Conservation (phyloP, 2,329 filamentous ascomycete genomes). For the Remersonia thermophila region DNA sequence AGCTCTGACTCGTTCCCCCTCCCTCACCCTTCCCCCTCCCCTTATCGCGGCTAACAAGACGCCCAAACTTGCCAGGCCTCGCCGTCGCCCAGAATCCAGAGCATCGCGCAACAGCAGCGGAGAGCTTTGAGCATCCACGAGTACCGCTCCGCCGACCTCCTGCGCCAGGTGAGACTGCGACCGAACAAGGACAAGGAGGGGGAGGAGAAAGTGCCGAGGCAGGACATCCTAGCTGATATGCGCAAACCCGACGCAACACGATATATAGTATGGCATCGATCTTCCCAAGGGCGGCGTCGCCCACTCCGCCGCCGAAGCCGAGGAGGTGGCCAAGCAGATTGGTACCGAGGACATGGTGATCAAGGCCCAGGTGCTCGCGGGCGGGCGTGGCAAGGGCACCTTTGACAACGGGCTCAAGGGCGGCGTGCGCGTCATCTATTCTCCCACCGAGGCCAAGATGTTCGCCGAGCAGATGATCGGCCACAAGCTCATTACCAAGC, state of each 20-base stretch:
- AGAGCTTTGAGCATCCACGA: conserved; percentile 94
- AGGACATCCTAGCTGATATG: conserved; percentile 11
- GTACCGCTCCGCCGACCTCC: conserved; percentile 87
- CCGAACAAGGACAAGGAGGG: too few species aligned
- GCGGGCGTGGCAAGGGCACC: conserved; percentile 91
- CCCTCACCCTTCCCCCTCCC: neutral
- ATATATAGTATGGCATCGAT: conserved; percentile 79
- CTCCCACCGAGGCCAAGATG: conserved; percentile 89
- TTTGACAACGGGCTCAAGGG: conserved; percentile 99
- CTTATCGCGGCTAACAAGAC: conserved; percentile 7
- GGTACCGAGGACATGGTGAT: conserved; percentile 96
- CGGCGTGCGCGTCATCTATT: conserved; percentile 97
- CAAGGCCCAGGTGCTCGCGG: conserved; percentile 97
- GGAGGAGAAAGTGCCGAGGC: conserved; percentile 1
- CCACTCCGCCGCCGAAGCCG: conserved; percentile 71
- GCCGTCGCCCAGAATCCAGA: conserved; percentile 45
- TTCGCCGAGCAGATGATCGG: conserved; percentile 99
- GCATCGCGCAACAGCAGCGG: conserved; percentile 57
- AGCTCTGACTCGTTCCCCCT: neutral
- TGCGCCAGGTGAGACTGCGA: conserved; percentile 49
- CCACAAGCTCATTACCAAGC: conserved; percentile 98
- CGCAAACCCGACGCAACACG: too few species aligned
- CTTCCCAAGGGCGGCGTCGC: conserved; percentile 86
- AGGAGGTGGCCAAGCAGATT: conserved; percentile 80
- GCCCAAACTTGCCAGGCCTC: conserved; percentile 26